These are phyloP conservation scores for Stereum hirsutum DNA, from an alignment of 1,284 basidiomycete genomes.

Conservation along the genomic window DNA sequence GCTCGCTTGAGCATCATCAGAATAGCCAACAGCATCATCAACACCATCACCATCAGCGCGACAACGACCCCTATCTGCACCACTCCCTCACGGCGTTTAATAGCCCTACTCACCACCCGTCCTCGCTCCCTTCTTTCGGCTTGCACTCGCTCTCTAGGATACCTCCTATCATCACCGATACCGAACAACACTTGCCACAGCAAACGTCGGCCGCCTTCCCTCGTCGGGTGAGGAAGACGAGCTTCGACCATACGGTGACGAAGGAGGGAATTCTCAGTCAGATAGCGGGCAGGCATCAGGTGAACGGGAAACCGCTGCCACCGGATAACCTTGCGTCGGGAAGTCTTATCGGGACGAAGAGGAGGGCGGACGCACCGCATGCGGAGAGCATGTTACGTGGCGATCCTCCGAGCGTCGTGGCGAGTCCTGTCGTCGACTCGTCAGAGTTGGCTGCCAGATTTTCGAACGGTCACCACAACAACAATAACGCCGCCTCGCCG, in stretches of 20 bases:
- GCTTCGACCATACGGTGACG: conserved; percentile 83
- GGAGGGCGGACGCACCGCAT: conserved; percentile 67
- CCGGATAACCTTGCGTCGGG: conserved; percentile 26
- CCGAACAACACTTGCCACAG: conserved; percentile 36
- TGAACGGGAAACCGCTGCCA: conserved; percentile 63
- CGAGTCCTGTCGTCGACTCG: conserved; percentile 15
- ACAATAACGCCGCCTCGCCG: too few species aligned
- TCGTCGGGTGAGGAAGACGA: conserved; percentile 81
- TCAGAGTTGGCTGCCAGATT: conserved; percentile 16
- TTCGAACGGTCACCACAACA: too few species aligned
- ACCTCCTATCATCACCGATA: conserved; percentile 26
- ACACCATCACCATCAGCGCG: conserved; percentile 3
- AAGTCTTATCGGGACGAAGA: conserved; percentile 56
- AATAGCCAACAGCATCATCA: too few species aligned
- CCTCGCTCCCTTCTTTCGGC: conserved; percentile 58
- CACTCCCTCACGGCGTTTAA: conserved; percentile 12
- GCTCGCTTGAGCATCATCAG: too few species aligned
- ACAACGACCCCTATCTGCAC: conserved; percentile 4
- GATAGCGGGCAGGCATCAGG: conserved; percentile 62
- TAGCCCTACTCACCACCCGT: conserved; percentile 38
- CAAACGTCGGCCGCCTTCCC: conserved; percentile 63
- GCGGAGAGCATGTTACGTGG: conserved; percentile 67
- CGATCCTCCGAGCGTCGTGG: conserved; percentile 56
- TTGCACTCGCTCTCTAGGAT: conserved; percentile 44
- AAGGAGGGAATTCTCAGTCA: conserved; percentile 52